Evolutionary conservation across 2,329 filamentous ascomycete genomes (phyloP).

Genomic region (Ophiognomonia clavigignenti-juglandacearum): DNA sequence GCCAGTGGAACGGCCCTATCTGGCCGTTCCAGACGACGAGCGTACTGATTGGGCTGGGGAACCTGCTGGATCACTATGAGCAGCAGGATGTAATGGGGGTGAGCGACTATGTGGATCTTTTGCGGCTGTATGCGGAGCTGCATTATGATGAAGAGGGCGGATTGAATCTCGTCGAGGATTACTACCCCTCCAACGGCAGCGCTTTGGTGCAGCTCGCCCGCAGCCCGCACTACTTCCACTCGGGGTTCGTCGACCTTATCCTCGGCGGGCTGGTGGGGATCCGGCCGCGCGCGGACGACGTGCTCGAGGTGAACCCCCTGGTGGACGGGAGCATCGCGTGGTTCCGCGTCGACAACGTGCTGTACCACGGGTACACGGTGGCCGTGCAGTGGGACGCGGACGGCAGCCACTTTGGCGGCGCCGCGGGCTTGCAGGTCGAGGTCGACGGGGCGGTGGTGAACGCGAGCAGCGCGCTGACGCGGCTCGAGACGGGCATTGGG

Average conservation of each 20-base stretch:
- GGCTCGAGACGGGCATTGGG: constrained; percentile 18
- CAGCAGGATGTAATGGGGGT: constrained; percentile 24
- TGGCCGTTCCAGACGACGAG: constrained; percentile 41
- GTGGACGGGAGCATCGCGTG: constrained; percentile 28
- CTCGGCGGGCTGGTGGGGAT: constrained; percentile 37
- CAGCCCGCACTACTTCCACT: constrained; percentile 41
- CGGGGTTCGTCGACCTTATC: constrained; percentile 35
- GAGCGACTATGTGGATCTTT: constrained; percentile 30
- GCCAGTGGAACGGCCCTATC: constrained; percentile 39
- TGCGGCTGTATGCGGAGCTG: constrained; percentile 33
- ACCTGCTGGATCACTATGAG: constrained; percentile 36
- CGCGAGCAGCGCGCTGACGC: constrained; percentile 22
- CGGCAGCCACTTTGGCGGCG: constrained; percentile 27
- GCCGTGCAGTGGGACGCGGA: constrained; percentile 35
- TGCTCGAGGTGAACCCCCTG: constrained; percentile 35
- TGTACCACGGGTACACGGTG: constrained; percentile 36
- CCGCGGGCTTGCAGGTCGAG: constrained; percentile 28
- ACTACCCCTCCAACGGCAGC: constrained; percentile 34
- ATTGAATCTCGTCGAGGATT: constrained; percentile 37
- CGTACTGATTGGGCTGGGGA: constrained; percentile 33
- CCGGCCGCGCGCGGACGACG: constrained; percentile 31
- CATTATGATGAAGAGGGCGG: constrained; percentile 31
- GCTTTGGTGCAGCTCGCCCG: constrained; percentile 36
- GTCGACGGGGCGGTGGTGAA: constrained; percentile 29
- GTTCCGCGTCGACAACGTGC: constrained; percentile 35